Evolutionary conservation across 768 basidiomycete genomes (phyloP), one percentile per base, ranked within the genome.

Genomic region (Mycena haematopus): DNA sequence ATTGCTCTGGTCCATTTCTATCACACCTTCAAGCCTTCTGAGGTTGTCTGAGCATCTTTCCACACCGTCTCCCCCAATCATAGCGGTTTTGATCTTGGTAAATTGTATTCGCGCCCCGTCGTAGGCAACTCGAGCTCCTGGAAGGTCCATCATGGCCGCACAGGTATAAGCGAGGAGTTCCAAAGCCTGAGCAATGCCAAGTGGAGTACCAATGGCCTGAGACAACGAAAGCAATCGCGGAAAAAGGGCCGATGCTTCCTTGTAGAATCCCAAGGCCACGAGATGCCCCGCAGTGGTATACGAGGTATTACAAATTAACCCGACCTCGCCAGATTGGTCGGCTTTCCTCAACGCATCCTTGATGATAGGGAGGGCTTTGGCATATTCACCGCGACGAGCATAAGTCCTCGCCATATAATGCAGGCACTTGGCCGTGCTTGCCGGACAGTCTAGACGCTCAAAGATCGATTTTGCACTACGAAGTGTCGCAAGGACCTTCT

Each of bases 361-460:
- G 36, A 24, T 25, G 31, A 46, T 29, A 13, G 25, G 25, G 21
- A 58, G 56, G 3, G 52, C 67, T 45, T 59, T 19, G 21, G 29
- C 14, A 17, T 62, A 56, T 50, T 60, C 8, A 13, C 55, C n/a
- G 29, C 15, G 31, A 13, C 21, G 19, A 27, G 29, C 40, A 25
- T 55, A 52, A 19, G 11, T 19, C n/a, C 55, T 51, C 22, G 52
- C 65, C 24, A 62, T 45, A 9, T 38, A 10, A n/a, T 31, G 24
- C 21, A 66, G 62, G 42, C 65, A 65, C 27, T 57, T 52, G 14
- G 63, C 59, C 13, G 62, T 55, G 29, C 63, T 60, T 22, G 58
- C 49, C 19, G 63, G 42, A 45, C 60, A 44, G 17, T 53, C 42
- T 0, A 65, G 36, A 2, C 56, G 19, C 42, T 56, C 55, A 22